These are phyloP conservation scores for Nannizziopsis arthrosporioides DNA, from an alignment of 2,329 filamentous ascomycete species.

Conservation along the genomic window DNA sequence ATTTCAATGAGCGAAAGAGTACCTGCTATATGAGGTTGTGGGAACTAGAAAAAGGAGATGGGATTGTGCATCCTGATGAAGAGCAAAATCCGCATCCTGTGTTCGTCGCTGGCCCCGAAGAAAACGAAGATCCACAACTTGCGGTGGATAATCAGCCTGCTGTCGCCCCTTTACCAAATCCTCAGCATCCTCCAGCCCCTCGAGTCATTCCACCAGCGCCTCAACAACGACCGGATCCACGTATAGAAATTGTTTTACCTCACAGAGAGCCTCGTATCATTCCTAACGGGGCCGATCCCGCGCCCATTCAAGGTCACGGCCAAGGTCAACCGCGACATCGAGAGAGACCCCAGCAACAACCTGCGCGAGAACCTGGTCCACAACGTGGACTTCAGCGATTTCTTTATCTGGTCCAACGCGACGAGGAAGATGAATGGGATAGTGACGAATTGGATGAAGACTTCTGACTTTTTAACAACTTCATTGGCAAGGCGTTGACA, in stretches of 20 bases:
- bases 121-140: conserved; percentile 13
- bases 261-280: not conserved
- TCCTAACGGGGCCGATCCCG: not conserved
- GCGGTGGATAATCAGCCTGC: conserved; percentile 22
- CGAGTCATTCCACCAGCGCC: conserved; percentile 9
- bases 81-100: not conserved
- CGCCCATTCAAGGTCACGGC: conserved; percentile 1
- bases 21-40: conserved; percentile 76
- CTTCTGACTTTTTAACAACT: conserved; percentile 12
- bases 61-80: conserved; percentile 24
- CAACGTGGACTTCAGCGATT: conserved; percentile 40
- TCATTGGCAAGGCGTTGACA: not conserved
- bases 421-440: conserved; percentile 49
- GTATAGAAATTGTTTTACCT: conserved; percentile 12
- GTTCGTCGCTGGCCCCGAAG: conserved; percentile 13
- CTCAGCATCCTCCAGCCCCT: conserved; percentile 25
- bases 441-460: conserved; percentile 44
- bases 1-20: conserved; percentile 65
- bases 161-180: conserved; percentile 32
- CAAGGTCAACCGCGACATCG: conserved; percentile 4
- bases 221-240: conserved; percentile 12
- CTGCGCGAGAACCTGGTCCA: not conserved
- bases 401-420: conserved; percentile 40
- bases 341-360: not conserved
- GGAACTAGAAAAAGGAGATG: conserved; percentile 77